Base-by-base conservation (phyloP, 768 basidiomycete genomes). In the Boletus rex-veris region DNA sequence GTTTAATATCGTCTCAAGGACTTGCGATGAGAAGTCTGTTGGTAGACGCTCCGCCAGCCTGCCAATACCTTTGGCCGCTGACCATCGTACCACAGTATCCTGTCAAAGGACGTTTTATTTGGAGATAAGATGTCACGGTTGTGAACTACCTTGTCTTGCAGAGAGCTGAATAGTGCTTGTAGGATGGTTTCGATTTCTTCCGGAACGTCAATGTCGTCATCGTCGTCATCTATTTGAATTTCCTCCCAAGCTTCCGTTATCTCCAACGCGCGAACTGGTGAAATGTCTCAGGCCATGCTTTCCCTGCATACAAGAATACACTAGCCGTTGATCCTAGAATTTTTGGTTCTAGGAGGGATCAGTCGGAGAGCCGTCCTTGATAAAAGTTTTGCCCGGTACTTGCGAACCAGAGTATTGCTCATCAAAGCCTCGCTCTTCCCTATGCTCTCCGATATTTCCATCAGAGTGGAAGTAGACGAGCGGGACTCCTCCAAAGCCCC, bases 11-110 rank as follows among this genome's bases (percentile, higher is more conserved):
- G 84, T 90, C 48, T 89, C 85, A 4, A 96, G 71, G n/a, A 98
- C 85, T 66, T 98, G 92, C 33, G 79, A 73, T 3, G 82, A 76
- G 60, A 92, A 89, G 33, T 86, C 85, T 1, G 71, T 54, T 2
- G 97, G 90, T 1, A 99, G 80, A 37, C 89, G 80, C 59, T 89
- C 85, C 3, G 90, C 79, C 42, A 98, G 80, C 7, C 94, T 84
- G 8, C 94, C 90, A 9, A 98, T 74, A 37, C 90, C 90, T 71
- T 98, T 99, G 10, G 97, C 90, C 5, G 92, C 83, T 14, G 96
- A 93, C 82, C 92, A 98, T 46, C 97, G 88, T 12, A 98, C 92
- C 26, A 94, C 76, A 0, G 96, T 98, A 63, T 97, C 95, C 95
- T 98, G 60, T 15, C 48, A 19, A 19, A 28, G 15, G 41, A 55